Evolutionary conservation across 176 grass and related monocot genomes (phyloP).

Genomic region (Aechmea fasciata): DNA sequence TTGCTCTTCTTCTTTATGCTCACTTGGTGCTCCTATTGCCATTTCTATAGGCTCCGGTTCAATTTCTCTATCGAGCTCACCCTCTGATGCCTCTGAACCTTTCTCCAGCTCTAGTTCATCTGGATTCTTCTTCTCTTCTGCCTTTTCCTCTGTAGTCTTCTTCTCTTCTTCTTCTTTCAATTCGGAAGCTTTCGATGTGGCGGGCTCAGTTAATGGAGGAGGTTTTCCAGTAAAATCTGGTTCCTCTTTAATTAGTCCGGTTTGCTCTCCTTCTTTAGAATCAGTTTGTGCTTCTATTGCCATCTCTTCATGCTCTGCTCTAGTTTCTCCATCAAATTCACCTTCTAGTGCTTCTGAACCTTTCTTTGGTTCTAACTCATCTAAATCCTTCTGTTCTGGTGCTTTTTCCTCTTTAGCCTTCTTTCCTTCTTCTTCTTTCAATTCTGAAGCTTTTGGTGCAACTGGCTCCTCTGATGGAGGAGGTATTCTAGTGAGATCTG

Average conservation of each 20-base stretch:
- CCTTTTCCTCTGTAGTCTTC: no score
- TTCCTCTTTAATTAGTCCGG: neutral
- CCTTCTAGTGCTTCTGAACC: no score
- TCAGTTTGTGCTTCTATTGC: neutral
- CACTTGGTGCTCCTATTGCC: neutral
- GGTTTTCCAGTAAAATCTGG: neutral
- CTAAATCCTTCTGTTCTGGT: no score
- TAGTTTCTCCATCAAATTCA: neutral
- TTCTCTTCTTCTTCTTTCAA: neutral
- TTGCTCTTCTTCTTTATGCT: neutral
- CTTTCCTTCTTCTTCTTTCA: no score
- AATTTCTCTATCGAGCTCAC: neutral
- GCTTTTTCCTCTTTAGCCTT: no score
- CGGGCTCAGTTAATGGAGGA: neutral
- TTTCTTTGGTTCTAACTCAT: no score
- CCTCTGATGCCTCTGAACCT: neutral
- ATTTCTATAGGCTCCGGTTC: no score
- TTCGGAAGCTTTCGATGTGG: neutral
- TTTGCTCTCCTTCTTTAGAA: no score
- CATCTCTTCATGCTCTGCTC: neutral
- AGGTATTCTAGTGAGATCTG: neutral
- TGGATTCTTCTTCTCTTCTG: no score
- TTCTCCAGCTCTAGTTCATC: no score
- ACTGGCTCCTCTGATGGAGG: neutral
- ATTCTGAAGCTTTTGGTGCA: no score